Conservation (phyloP, 116 monocot genomes). For the Dioscorea cayenensis region DNA sequence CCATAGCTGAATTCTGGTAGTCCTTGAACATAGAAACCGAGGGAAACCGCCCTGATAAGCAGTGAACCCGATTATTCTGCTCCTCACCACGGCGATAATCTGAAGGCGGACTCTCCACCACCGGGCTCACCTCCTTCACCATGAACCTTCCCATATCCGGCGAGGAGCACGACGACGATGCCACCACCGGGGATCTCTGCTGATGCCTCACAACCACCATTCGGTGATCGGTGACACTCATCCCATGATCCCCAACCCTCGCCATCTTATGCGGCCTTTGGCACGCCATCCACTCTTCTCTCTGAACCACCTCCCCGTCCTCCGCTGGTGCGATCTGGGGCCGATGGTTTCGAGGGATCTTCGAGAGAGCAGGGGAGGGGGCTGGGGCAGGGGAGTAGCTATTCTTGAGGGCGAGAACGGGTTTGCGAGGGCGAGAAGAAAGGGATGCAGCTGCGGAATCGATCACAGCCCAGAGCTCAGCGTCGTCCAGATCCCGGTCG, state of each 20-base stretch:
- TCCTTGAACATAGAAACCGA: conserved; percentile 75
- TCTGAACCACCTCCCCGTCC: conserved; percentile 52
- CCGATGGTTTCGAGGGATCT: conserved; percentile 14
- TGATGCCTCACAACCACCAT: conserved; percentile 46
- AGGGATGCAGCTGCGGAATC: conserved; percentile 67
- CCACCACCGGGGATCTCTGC: conserved; percentile 10
- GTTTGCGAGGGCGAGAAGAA: conserved; percentile 30
- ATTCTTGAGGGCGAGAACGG: conserved; percentile 32
- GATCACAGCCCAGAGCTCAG: conserved; percentile 90
- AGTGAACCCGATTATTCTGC: conserved; percentile 30
- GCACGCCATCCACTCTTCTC: conserved; percentile 19
- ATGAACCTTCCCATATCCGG: conserved; percentile 16
- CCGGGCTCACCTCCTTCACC: conserved; percentile 38
- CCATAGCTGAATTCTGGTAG: conserved; percentile 85
- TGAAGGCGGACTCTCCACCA: conserved; percentile 37
- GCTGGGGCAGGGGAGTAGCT: not conserved
- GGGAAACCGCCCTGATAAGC: conserved; percentile 55
- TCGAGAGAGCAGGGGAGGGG: conserved; percentile 1
- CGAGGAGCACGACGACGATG: conserved; percentile 20
- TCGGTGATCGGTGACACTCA: conserved; percentile 15
- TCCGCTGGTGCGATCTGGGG: not conserved
- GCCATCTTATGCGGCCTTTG: conserved; percentile 46
- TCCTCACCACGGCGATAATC: conserved; percentile 16
- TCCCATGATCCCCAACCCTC: conserved; percentile 20
- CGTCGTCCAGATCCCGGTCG: conserved; percentile 74